phyloP scores from a whole-genome alignment of 768 basidiomycete species.

The Lactifluus subvellereus region DNA sequence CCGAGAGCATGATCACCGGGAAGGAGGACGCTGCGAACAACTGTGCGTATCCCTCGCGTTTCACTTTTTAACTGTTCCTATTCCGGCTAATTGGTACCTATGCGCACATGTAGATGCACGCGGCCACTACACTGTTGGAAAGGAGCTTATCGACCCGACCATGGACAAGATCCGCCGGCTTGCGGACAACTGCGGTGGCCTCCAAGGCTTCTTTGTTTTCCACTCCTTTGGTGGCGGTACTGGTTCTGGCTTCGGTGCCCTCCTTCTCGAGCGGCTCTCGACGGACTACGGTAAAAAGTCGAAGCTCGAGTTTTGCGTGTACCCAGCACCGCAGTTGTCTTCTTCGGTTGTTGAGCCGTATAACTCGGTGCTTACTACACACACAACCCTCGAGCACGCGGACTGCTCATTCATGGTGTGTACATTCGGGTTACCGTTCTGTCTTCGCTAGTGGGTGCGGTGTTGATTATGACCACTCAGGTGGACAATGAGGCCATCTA shows the following conservation, averaged over 20 bases:
- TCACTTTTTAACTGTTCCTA: slow-evolving; percentile 12
- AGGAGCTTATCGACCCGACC: slow-evolving; percentile 93
- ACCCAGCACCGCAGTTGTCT: slow-evolving; percentile 88
- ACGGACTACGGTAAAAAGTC: slow-evolving; percentile 99
- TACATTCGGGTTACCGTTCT: not conserved
- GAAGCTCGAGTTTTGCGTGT: slow-evolving; percentile 96
- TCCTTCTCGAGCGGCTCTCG: slow-evolving; percentile 91
- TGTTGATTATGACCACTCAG: slow-evolving; percentile 33
- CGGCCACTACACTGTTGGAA: slow-evolving; percentile 97
- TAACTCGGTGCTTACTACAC: slow-evolving; percentile 94
- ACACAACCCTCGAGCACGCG: slow-evolving; percentile 97
- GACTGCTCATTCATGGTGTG: slow-evolving; percentile 98
- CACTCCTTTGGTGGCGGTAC: slow-evolving; percentile 99
- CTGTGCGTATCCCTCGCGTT: slow-evolving; percentile 48
- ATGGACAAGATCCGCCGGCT: slow-evolving; percentile 94
- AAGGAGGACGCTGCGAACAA: slow-evolving; percentile 99
- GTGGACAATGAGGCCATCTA: slow-evolving; percentile 99
- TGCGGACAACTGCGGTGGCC: slow-evolving; percentile 92
- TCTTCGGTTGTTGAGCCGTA: slow-evolving; percentile 98
- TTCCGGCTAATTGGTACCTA: not conserved
- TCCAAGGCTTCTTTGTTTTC: slow-evolving; percentile 99
- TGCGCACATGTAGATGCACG: slow-evolving; percentile 64
- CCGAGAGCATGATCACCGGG: slow-evolving; percentile 93
- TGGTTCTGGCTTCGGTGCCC: slow-evolving; percentile 95
- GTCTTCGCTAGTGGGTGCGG: not conserved